Evolutionary conservation across 169 alveolate genomes (phyloP), one percentile per base, ranked within the genome.

Genomic region (Babesia microti): DNA sequence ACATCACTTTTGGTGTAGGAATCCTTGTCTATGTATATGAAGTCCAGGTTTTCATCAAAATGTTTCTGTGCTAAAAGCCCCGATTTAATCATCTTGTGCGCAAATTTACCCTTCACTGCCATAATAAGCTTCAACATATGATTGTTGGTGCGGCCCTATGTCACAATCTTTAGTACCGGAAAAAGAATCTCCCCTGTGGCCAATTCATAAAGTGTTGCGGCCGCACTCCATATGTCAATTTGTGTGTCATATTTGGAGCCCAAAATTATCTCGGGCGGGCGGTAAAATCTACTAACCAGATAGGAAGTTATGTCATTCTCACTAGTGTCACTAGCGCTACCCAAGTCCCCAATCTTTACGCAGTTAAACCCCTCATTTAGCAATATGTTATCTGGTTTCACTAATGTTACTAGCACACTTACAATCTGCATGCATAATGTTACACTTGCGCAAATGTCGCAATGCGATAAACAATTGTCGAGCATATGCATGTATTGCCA

Each of bases 231-330:
- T 22, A 93, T 81, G 56, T 95, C 99, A 35, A 95, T 84, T 24
- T 81, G 72, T 41, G 72, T 59, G 52, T 88, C 95, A 61, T 85
- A 90, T 23, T 81, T 75, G 42, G 73, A 58, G 0, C 99, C 99
- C 18, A 93, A 66, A 34, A 92, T 86, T 36, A 95, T 89, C 74
- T 95, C 99, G 5, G 99, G 99, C 0, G 99, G 98, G 45, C 99
- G 85, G 72, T 95, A 95, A 68, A 76, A 94, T 24, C 99, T 46
- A 61, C 96, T 84, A 34, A 86, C 97, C 30, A 95, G 72, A 60
- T 92, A 86, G 34, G 95, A 89, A 6, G 94, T 86, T 35, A 91
- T 72, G 17, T 79, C 82, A 36, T 78, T 85, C 63, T 92, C 97
- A 12, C 84, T 79, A 30, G 75, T 72, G 43, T 81, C 82, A 40